phyloP scores from a whole-genome alignment of 2,329 filamentous ascomycete genomes.

The Colletotrichum horii region DNA sequence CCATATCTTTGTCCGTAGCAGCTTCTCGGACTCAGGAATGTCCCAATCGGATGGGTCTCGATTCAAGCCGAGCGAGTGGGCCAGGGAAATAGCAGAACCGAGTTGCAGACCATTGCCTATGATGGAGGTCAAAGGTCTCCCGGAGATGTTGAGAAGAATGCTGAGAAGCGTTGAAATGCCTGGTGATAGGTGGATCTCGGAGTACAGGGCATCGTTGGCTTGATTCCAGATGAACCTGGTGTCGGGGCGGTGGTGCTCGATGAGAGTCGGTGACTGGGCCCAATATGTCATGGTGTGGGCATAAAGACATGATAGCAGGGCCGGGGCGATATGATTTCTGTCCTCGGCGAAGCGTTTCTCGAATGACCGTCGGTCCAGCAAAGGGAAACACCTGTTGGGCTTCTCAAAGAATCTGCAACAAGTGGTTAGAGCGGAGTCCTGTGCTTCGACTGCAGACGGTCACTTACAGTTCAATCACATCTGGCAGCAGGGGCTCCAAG shows the following conservation, averaged over 20 bases:
- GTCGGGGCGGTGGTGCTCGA: slow-evolving; percentile 57
- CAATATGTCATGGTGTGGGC: slow-evolving; percentile 64
- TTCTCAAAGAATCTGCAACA: slow-evolving; percentile 55
- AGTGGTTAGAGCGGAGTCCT: background rate
- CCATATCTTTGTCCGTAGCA: slow-evolving; percentile 58
- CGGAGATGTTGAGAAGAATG: slow-evolving; percentile 63
- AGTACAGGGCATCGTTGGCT: slow-evolving; percentile 63
- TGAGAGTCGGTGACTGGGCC: slow-evolving; percentile 50
- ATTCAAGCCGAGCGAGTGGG: slow-evolving; percentile 60
- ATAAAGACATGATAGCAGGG: slow-evolving; percentile 61
- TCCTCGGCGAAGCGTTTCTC: slow-evolving; percentile 49
- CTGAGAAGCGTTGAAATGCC: slow-evolving; percentile 63
- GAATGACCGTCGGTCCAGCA: slow-evolving; percentile 62
- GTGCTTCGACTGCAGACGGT: background rate
- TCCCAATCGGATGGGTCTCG: slow-evolving; percentile 57
- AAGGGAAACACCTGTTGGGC: slow-evolving; percentile 65
- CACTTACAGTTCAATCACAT: slow-evolving; percentile 53
- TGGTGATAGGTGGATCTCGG: slow-evolving; percentile 62
- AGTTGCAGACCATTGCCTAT: slow-evolving; percentile 60
- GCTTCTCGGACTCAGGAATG: slow-evolving; percentile 55
- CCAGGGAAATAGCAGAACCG: slow-evolving; percentile 56
- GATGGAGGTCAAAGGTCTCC: slow-evolving; percentile 64
- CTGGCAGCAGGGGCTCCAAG: slow-evolving; percentile 56
- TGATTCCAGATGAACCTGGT: slow-evolving; percentile 67
- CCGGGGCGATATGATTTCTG: slow-evolving; percentile 57